Evolutionary conservation across 2,329 filamentous ascomycete genomes (phyloP).

Genomic region (Boeremia lycopersici): DNA sequence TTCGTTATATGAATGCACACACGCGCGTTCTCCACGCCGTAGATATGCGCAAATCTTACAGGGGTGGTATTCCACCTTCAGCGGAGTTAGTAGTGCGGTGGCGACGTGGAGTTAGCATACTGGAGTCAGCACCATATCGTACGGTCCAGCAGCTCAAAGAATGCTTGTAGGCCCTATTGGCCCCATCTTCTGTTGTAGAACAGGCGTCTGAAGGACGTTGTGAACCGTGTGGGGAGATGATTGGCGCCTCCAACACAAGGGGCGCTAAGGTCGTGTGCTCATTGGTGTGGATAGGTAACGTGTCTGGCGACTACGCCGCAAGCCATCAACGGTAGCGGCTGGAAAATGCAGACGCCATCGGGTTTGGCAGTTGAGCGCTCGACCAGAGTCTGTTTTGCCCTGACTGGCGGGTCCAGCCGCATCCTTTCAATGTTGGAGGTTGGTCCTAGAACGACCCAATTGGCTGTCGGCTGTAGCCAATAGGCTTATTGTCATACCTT

Average conservation of each 20-base stretch:
- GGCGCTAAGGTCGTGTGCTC: conserved; percentile 14
- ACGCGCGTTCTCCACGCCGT: conserved; percentile 31
- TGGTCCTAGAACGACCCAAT: neutral
- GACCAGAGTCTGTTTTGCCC: conserved; percentile 14
- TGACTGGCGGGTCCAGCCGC: conserved; percentile 12
- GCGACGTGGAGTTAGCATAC: conserved; percentile 12
- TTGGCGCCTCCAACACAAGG: conserved; percentile 12
- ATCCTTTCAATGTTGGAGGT: conserved; percentile 8
- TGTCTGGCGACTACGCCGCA: conserved; percentile 13
- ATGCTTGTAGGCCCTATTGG: conserved; percentile 12
- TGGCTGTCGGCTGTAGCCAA: conserved; percentile 7
- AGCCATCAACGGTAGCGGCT: conserved; percentile 16
- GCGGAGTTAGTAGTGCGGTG: conserved; percentile 6
- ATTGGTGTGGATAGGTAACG: conserved; percentile 7
- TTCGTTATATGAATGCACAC: conserved; percentile 41
- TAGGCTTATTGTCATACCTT: conserved; percentile 2
- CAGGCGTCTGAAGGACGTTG: conserved; percentile 8
- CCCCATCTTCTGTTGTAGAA: conserved; percentile 6
- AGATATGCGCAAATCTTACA: conserved; percentile 22
- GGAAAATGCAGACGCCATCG: conserved; percentile 11
- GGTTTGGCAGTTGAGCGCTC: conserved; percentile 11
- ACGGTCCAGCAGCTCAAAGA: conserved; percentile 6
- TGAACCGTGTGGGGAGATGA: neutral
- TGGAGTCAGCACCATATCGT: conserved; percentile 4
- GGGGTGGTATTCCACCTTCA: conserved; percentile 8